A percentile compares a stretch with the other conserved stretches of the same genome.
phyloP scores from a whole-genome alignment of 192 early-diverging fungal genomes.

The Pecoramyces ruminantium region DNA sequence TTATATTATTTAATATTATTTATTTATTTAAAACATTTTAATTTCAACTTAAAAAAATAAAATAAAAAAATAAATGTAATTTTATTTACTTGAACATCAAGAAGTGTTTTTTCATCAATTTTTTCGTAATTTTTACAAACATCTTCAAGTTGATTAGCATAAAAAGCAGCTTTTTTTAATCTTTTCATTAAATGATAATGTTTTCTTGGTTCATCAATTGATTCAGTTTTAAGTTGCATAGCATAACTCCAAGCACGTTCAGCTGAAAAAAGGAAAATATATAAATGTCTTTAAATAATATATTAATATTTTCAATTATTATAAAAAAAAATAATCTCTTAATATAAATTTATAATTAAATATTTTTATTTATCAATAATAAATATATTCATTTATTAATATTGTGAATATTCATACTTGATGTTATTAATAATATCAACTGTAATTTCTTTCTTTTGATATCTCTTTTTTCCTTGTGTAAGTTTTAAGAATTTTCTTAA shows the following conservation, averaged over 20 bases:
- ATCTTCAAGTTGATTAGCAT: conserved; percentile 19
- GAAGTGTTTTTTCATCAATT: conserved; percentile 25
- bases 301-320: neutral
- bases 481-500: conserved; percentile 33
- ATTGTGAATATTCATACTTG: conserved; percentile 8
- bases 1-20: too few species aligned
- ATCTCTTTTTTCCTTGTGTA: conserved; percentile 20
- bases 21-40: too few species aligned
- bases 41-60: too few species aligned
- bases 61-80: neutral
- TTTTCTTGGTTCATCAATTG: conserved; percentile 42
- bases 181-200: conserved; percentile 40
- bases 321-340: too few species aligned
- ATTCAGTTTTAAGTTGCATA: conserved; percentile 54
- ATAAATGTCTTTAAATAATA: conserved; percentile 22
- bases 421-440: conserved; percentile 13
- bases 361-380: neutral
- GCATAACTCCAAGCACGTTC: conserved; percentile 62
- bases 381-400: neutral
- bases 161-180: conserved; percentile 41
- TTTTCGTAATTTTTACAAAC: conserved; percentile 21
- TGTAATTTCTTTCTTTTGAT: conserved; percentile 25
- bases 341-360: too few species aligned
- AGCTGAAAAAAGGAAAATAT: conserved; percentile 45
- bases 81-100: conserved; percentile 32